Conservation (phyloP, 1,139 yeast genomes). For the Kodamaea derodonti region DNA sequence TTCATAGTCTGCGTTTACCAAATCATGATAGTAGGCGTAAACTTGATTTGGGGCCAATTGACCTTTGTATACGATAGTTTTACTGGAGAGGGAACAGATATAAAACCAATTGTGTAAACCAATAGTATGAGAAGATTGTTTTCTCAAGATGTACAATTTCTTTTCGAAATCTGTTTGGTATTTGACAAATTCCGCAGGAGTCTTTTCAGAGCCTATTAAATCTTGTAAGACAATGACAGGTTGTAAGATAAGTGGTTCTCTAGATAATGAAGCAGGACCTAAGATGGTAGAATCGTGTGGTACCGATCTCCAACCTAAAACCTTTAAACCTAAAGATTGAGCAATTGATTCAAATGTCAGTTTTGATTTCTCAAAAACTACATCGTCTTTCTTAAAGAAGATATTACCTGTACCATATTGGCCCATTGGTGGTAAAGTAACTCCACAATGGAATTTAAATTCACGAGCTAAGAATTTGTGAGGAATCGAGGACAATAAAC, state of each 20-base stretch:
- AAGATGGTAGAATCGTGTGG: conserved; percentile 90
- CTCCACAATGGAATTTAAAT: conserved; percentile 61
- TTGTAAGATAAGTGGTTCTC: conserved; percentile 89
- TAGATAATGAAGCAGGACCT: conserved; percentile 91
- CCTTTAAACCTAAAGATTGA: conserved; percentile 66
- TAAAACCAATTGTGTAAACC: conserved; percentile 97
- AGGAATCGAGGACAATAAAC: conserved; percentile 89
- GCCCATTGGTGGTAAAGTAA: conserved; percentile 67
- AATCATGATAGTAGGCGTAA: conserved; percentile 88
- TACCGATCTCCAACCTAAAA: conserved; percentile 94
- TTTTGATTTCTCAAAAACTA: conserved; percentile 62
- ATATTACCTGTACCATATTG: conserved; percentile 95
- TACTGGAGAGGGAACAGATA: conserved; percentile 86
- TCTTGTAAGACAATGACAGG: conserved; percentile 76
- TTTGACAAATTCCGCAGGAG: conserved; percentile 55
- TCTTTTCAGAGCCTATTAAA: conserved; percentile 34
- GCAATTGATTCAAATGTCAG: conserved; percentile 81
- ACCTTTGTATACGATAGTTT: conserved; percentile 93
- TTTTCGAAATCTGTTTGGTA: conserved; percentile 73
- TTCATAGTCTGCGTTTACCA: conserved; percentile 86
- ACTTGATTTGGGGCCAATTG: conserved; percentile 97
- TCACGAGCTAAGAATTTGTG: conserved; percentile 83
- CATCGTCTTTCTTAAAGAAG: conserved; percentile 81
- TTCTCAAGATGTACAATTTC: conserved; percentile 79
- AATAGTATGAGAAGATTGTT: conserved; percentile 84